Base-by-base conservation (phyloP, 345 rosid species). In the Lenwebbia sp. region DNA sequence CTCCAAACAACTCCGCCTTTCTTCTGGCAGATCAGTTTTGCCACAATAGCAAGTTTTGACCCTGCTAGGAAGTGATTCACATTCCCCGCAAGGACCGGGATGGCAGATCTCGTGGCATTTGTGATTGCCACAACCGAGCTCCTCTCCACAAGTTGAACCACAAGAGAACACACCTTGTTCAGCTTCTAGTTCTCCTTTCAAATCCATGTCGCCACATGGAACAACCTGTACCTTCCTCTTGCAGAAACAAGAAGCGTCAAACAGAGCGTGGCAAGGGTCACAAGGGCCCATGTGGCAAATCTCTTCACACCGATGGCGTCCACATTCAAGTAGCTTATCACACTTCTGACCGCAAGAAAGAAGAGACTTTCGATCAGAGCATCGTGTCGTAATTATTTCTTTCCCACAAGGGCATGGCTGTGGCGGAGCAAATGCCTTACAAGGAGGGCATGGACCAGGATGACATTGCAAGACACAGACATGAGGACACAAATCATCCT, bases 401-500 rank as follows among this genome's bases (percentile, higher is more conserved):
- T 95, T 97, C 86, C 98, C 97, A 88, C 99, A 97, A 86, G 98
- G 98, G 75, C 98, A 97, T 82, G 86, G 70, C 40, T 90, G 88
- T 13, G 96, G 96, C 13, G 95, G 99, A 87, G 99, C 97, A 92
- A 97, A 97, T 11, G 94, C 94, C 91, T 94, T 97, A 85, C 99
- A 97, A 74, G 99, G 98, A 89, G 99, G 99, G 88, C 99, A 97
- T 26, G 99, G 99, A 70, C 99, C 99, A 22, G 99, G 99, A 83
- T 97, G 99, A 87, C 99, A 97, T 89, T 96, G 99, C 95, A 97
- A 89, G 56, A 97, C 98, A 90, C 99, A 97, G 85, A 90, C 85
- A 88, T 96, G 99, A 86, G 98, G 99, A 82, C 99, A 97, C 83
- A 90, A 87, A 90, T 93, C 92, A 84, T 95, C 98, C 60, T 89